Evolutionary conservation across 768 basidiomycete genomes (phyloP).

Genomic region (Leccinellum rugosiceps): DNA sequence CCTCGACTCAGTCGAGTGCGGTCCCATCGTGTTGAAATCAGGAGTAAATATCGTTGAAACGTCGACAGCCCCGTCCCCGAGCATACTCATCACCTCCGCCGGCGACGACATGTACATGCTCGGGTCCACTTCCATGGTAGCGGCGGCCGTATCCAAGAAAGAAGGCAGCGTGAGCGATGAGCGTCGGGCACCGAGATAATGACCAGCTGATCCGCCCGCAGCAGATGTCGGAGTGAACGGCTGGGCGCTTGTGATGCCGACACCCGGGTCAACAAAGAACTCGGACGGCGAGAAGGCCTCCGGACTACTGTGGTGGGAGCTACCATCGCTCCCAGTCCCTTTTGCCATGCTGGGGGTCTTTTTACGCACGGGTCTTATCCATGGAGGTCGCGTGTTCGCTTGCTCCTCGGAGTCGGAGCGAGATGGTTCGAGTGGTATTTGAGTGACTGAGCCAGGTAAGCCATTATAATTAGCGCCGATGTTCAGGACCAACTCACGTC

Average conservation of each 20-base stretch:
- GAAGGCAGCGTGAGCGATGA: constrained; percentile 22
- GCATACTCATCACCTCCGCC: constrained; percentile 60
- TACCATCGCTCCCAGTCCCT: constrained; percentile 42
- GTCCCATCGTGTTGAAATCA: constrained; percentile 29
- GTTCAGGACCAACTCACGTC: constrained; percentile 46
- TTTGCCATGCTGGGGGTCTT: constrained; percentile 52
- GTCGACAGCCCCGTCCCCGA: constrained; percentile 43
- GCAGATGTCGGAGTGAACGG: constrained; percentile 23
- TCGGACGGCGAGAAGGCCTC: constrained; percentile 65
- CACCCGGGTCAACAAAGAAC: constrained; percentile 52
- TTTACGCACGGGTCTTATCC: constrained; percentile 87
- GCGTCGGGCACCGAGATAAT: constrained; percentile 25
- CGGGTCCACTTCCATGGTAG: constrained; percentile 48
- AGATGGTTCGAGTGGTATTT: constrained; percentile 78
- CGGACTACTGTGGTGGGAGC: constrained; percentile 52
- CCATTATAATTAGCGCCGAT: background rate
- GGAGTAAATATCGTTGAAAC: constrained; percentile 32
- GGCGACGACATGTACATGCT: constrained; percentile 51
- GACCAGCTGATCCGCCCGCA: constrained; percentile 13
- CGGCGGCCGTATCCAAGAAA: constrained; percentile 27
- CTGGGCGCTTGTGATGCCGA: constrained; percentile 26
- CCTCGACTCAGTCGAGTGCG: constrained; percentile 21
- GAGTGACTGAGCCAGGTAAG: constrained; percentile 53
- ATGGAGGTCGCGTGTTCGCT: constrained; percentile 62
- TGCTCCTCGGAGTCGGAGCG: constrained; percentile 49